A percentile compares a stretch with the other conserved stretches of the same genome.
Evolutionary conservation across 2,329 filamentous ascomycete species (phyloP).

Genomic region (Parastagonospora avenae): DNA sequence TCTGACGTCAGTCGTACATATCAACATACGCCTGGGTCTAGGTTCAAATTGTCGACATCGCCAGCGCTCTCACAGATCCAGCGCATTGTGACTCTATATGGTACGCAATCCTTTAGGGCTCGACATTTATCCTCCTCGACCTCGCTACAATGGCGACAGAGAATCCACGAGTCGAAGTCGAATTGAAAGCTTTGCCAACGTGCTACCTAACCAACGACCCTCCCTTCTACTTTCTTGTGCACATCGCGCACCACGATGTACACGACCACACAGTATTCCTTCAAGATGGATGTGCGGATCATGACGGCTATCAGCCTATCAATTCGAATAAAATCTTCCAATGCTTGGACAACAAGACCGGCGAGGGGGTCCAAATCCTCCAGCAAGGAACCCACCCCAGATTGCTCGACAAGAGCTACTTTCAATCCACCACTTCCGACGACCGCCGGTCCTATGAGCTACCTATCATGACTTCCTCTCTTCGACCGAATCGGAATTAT

Average conservation of each 20-base stretch:
- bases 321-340: conserved; percentile 8
- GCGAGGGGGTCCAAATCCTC: conserved; percentile 8
- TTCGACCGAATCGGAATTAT: conserved; percentile 8
- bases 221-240: conserved; percentile 5
- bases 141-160: neutral
- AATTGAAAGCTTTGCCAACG: conserved; percentile 5
- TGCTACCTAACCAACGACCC: conserved; percentile 11
- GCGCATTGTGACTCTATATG: neutral
- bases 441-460: conserved; percentile 6
- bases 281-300: conserved; percentile 9
- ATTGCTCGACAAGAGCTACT: neutral
- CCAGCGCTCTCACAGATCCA: neutral
- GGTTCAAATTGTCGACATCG: neutral
- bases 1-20: neutral
- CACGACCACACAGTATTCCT: conserved; percentile 6
- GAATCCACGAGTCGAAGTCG: neutral
- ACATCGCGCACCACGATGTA: neutral
- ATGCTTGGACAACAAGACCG: conserved; percentile 8
- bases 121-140: too few relatives aligned
- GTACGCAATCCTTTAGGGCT: too few relatives aligned
- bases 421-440: conserved; percentile 6
- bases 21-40: neutral
- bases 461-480: conserved; percentile 7
- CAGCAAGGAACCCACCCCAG: conserved; percentile 5
- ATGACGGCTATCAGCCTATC: conserved; percentile 4